Base-by-base conservation (phyloP, 768 basidiomycete species). In the Tricholoma terreum region DNA sequence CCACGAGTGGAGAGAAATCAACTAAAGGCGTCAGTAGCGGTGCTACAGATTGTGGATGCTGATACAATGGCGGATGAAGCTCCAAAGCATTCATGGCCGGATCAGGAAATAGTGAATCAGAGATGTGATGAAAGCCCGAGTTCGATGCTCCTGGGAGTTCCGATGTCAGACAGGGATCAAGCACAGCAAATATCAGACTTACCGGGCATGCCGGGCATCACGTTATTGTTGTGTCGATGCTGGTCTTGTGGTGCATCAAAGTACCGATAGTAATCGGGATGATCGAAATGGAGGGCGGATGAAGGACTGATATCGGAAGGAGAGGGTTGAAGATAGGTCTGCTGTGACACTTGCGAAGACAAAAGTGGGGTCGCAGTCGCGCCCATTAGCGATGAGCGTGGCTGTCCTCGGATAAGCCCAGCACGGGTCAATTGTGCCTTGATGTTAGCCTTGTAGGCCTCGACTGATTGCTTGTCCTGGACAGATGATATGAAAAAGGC, bases 341-440 rank as follows among this genome's bases (percentile, higher is more conserved):
- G 67, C 24, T 66, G 61, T 45, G 70, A 69, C 35, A 67, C 60
- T 57, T 65, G 68, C 48, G 68, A 56, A 38, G 66, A 60, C 4
- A 46, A 38, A 40, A 66, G 56, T 33, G 69, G 62, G 0, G 65
- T 58, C 45, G 76, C 70, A 49, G 60, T 58, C 35, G 71, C 67
- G 60, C 77, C 74, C 54, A 79, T 64, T 57, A 80, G 75, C 56
- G 82, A 79, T 48, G 86, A 74, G 19, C 89, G 84, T 12, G 89
- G 90, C 66, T 91, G 89, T 40, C 90, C 90, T 33, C 90, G 86
- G 63, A 92, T 91, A 67, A 90, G 82, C 59, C 89, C 89, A 43
- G 85, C 84, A 60, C 84, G 78, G 40, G 87, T 86, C 55, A 92
- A 79, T 67, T 91, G 87, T 31, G 86, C 83, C 71, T 92, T 93